Evolutionary conservation across 768 basidiomycete species (phyloP).

Genomic region (Lentinula raphanica): DNA sequence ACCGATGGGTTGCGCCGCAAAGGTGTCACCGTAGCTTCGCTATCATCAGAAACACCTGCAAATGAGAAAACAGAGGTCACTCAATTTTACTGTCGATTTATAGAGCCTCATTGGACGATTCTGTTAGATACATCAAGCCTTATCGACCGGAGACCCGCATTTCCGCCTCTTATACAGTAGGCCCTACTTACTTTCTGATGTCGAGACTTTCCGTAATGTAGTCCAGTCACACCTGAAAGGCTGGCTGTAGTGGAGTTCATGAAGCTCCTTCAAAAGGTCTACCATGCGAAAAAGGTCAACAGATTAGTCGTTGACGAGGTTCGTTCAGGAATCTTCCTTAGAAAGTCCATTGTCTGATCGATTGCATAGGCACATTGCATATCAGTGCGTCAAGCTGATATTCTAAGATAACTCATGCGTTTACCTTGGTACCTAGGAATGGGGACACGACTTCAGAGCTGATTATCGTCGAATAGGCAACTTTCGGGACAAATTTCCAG

Average conservation of each 20-base stretch:
- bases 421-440: constrained; percentile 47
- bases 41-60: constrained; percentile 60
- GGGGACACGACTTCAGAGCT: constrained; percentile 77
- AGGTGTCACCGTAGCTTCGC: constrained; percentile 51
- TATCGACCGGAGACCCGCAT: constrained; percentile 52
- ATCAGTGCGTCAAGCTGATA: constrained; percentile 41
- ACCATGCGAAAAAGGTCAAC: constrained; percentile 56
- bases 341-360: constrained; percentile 1
- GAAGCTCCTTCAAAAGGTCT: constrained; percentile 40
- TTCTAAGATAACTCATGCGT: not conserved
- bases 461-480: constrained; percentile 70
- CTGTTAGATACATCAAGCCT: constrained; percentile 53
- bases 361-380: constrained; percentile 72
- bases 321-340: constrained; percentile 9
- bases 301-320: constrained; percentile 82
- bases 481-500: constrained; percentile 61
- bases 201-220: not conserved
- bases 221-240: constrained; percentile 71
- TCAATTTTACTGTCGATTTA: not conserved
- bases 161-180: constrained; percentile 69
- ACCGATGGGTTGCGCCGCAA: constrained; percentile 53
- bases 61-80: constrained; percentile 51
- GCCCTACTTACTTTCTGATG: constrained; percentile 13
- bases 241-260: constrained; percentile 52
- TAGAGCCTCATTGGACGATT: not conserved